A percentile compares a stretch with the other conserved stretches of the same genome.
phyloP scores from a whole-genome alignment of 805 yeast genomes.

The Hanseniaspora meyeri region DNA sequence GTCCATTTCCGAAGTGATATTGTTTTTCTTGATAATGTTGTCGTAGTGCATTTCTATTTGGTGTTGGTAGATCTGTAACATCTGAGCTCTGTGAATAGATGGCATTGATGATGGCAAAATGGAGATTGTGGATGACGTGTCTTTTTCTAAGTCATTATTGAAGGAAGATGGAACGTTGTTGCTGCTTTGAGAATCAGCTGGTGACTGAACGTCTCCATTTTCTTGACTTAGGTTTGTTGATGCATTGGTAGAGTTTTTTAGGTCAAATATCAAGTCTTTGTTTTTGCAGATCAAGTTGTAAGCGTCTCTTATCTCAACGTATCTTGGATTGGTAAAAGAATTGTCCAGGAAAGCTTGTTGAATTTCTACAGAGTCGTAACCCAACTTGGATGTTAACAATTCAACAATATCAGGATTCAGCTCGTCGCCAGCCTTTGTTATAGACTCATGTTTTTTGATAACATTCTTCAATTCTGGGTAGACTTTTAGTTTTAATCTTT shows the following conservation, averaged over 20 bases:
- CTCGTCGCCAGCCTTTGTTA: slow-evolving; percentile 25
- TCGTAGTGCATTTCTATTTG: slow-evolving; percentile 11
- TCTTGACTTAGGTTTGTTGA: slow-evolving; percentile 20
- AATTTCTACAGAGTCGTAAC: slow-evolving; percentile 76
- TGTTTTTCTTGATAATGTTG: slow-evolving; percentile 18
- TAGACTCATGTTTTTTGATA: slow-evolving; percentile 27
- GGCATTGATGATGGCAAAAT: slow-evolving; percentile 89
- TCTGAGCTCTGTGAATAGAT: slow-evolving; percentile 83
- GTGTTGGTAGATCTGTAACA: slow-evolving; percentile 36
- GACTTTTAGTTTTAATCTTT: slow-evolving; percentile 15
- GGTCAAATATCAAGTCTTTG: slow-evolving; percentile 52
- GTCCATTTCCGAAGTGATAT: slow-evolving; percentile 22
- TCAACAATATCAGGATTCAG: slow-evolving; percentile 65
- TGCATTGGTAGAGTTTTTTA: slow-evolving; percentile 44
- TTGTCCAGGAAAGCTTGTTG: slow-evolving; percentile 46
- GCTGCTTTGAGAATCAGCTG: slow-evolving; percentile 16
- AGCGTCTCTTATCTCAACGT: slow-evolving; percentile 75
- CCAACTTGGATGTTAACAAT: slow-evolving; percentile 72
- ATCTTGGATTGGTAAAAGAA: slow-evolving; percentile 36
- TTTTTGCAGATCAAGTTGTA: slow-evolving; percentile 74
- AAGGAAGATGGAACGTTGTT: slow-evolving; percentile 11
- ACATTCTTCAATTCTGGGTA: not conserved
- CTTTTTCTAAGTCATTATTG: slow-evolving; percentile 22
- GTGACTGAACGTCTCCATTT: slow-evolving; percentile 39
- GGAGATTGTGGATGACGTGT: slow-evolving; percentile 63